Evolutionary conservation across 2,329 filamentous ascomycete species (phyloP).

Genomic region (Escovopsis sp.): DNA sequence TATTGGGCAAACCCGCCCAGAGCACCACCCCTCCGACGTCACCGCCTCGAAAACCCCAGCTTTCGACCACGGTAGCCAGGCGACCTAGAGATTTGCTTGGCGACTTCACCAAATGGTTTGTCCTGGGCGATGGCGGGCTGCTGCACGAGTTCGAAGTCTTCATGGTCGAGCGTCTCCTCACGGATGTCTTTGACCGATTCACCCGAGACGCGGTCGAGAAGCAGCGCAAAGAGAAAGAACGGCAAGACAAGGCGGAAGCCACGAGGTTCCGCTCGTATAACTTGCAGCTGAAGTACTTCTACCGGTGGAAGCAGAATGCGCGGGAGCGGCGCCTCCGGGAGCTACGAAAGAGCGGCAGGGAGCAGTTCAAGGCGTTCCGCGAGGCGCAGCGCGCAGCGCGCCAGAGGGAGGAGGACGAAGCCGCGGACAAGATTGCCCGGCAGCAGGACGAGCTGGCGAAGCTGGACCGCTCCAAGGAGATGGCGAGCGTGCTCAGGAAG

Average conservation of each 20-base stretch:
- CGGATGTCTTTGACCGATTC: constrained; percentile 25
- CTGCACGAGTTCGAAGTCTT: constrained; percentile 33
- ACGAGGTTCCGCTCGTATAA: constrained; percentile 32
- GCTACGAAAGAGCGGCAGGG: constrained; percentile 35
- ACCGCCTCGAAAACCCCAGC: neutral
- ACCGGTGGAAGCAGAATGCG: constrained; percentile 36
- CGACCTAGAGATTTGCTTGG: constrained; percentile 27
- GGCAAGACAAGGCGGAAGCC: constrained; percentile 28
- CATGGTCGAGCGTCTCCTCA: constrained; percentile 29
- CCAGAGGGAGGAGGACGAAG: constrained; percentile 19
- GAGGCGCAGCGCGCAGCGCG: constrained; percentile 20
- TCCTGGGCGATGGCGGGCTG: constrained; percentile 36
- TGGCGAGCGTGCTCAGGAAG: constrained; percentile 18
- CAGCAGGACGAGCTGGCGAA: constrained; percentile 10
- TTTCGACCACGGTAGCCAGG: constrained; percentile 4
- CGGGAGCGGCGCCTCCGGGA: constrained; percentile 31
- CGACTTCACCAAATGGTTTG: constrained; percentile 38
- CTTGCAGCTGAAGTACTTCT: constrained; percentile 39
- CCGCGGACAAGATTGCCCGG: constrained; percentile 12
- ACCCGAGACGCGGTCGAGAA: constrained; percentile 25
- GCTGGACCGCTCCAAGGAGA: constrained; percentile 19
- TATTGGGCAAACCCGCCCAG: neutral
- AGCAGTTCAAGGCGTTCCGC: constrained; percentile 32
- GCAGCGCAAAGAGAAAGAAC: constrained; percentile 31
- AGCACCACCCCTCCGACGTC: constrained; percentile 5